Evolutionary conservation across 345 rosid species (phyloP).

Genomic region (Salix arbutifolia): DNA sequence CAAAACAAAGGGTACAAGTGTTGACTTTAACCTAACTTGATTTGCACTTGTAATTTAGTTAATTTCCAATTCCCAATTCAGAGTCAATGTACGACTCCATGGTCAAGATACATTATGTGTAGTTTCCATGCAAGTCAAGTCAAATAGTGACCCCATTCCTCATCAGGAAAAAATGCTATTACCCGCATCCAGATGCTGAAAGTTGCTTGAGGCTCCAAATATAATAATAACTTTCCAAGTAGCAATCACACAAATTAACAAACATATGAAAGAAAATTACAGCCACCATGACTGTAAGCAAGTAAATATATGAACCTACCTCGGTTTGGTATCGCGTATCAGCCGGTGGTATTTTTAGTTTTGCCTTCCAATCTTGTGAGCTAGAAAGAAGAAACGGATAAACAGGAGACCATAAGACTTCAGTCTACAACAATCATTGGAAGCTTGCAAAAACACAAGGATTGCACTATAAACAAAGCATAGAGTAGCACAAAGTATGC

Average conservation of each 20-base stretch:
- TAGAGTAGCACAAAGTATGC: not conserved
- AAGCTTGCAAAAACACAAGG: not conserved
- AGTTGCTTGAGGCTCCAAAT: not conserved
- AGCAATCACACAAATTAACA: not conserved
- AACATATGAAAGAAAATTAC: not conserved
- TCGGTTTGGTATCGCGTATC: conserved; percentile 82
- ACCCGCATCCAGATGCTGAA: not conserved
- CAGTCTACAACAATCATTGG: not conserved
- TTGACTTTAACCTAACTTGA: not conserved
- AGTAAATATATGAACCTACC: conserved; percentile 40
- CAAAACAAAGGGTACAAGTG: not conserved
- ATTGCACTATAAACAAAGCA: not conserved
- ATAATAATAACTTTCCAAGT: not conserved
- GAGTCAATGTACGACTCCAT: not conserved
- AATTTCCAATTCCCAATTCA: not conserved
- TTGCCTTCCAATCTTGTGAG: conserved; percentile 88
- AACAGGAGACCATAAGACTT: not conserved
- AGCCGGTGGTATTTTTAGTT: conserved; percentile 61
- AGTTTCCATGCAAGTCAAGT: not conserved
- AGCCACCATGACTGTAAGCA: not conserved
- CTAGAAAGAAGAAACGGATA: conserved; percentile 26
- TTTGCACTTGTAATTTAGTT: not conserved
- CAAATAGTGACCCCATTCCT: too few species aligned
- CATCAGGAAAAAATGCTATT: too few species aligned
- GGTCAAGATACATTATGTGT: not conserved